Percentiles rank a stretch among this genome's conserved stretches.
Conservation (phyloP, 2,329 filamentous ascomycete species). For the Penicillium digitatum region DNA sequence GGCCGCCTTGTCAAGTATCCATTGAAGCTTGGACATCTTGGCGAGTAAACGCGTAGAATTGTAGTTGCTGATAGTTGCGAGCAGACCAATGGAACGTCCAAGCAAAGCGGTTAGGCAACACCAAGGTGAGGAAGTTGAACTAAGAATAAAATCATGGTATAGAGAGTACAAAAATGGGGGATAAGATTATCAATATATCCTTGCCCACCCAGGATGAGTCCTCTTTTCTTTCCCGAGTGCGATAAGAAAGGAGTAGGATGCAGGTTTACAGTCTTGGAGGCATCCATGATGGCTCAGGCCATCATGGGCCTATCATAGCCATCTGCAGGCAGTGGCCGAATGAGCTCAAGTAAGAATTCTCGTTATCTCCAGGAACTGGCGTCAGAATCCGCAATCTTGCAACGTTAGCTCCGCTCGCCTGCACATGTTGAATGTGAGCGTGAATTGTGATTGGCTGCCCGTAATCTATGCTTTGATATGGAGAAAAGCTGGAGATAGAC, state of each 20-base stretch:
- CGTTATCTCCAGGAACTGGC: conserved; percentile 23
- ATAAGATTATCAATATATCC: neutral
- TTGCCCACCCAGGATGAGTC: neutral
- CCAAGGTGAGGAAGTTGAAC: neutral
- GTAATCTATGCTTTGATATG: conserved; percentile 24
- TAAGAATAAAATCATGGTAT: neutral
- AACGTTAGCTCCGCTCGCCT: neutral
- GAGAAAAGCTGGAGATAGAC: conserved; percentile 10
- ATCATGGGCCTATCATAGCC: conserved; percentile 14
- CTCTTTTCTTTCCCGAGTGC: neutral
- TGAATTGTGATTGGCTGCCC: conserved; percentile 10
- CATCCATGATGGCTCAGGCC: neutral
- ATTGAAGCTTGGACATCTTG: conserved; percentile 29
- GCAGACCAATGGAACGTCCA: neutral
- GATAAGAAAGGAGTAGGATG: neutral
- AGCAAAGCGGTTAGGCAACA: neutral
- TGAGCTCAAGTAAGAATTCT: conserved; percentile 22
- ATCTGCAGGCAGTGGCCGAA: conserved; percentile 13
- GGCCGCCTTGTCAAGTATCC: conserved; percentile 56
- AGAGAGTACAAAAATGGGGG: neutral
- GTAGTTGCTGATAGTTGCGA: neutral
- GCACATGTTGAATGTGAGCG: neutral
- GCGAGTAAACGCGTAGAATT: neutral
- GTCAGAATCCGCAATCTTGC: neutral
- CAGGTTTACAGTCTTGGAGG: neutral